Conservation (phyloP, 495 filamentous ascomycete species). For the Hypoxylon trugodes region DNA sequence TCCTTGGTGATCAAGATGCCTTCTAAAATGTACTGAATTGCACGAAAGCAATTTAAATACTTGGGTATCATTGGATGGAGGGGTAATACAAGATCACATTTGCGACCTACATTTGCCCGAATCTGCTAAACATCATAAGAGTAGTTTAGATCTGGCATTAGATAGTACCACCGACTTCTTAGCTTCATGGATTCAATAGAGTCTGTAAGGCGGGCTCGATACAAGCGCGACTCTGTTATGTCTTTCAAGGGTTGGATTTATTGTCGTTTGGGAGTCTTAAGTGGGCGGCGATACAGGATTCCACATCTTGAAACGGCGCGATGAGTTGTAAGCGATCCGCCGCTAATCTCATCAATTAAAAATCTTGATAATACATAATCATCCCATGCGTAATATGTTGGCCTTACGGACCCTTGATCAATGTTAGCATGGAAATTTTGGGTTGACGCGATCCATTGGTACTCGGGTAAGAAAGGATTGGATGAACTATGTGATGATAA, state of each 20-base stretch:
- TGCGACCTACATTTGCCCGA: no score
- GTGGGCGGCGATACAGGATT: slow-evolving; percentile 26
- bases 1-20: no score
- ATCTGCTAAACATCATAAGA: no score
- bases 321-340: slow-evolving; percentile 34
- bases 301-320: slow-evolving; percentile 40
- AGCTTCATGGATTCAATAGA: no score
- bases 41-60: no score
- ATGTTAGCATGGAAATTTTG: slow-evolving; percentile 11
- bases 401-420: slow-evolving; percentile 11
- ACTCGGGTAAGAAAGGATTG: slow-evolving; percentile 1
- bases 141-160: no score
- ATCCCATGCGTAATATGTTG: no score
- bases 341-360: slow-evolving; percentile 30
- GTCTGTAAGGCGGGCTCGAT: slow-evolving; percentile 25
- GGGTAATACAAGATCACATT: no score
- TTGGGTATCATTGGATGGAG: no score
- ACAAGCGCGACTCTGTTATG: slow-evolving; percentile 20
- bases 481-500: slow-evolving; percentile 19
- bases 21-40: no score
- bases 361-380: no score
- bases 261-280: slow-evolving; percentile 22
- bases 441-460: neutral
- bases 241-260: neutral
- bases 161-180: no score